Conservation (phyloP, 2,329 filamentous ascomycete genomes). For the Colletotrichum incanum region DNA sequence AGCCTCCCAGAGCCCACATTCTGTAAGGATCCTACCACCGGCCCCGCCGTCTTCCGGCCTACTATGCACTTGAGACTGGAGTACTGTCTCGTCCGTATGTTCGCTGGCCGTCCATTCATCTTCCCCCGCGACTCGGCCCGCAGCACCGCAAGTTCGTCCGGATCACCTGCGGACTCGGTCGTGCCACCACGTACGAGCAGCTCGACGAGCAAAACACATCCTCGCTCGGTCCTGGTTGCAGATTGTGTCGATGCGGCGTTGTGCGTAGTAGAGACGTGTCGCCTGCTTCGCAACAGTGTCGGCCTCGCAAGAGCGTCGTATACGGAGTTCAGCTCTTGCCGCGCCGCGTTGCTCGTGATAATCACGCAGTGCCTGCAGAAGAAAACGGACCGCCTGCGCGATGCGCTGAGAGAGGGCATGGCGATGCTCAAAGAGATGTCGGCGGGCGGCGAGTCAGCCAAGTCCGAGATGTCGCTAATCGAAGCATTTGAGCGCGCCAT, state of each 20-base stretch:
- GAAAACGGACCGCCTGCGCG: conserved; percentile 58
- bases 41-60: conserved; percentile 60
- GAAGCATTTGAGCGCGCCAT: conserved; percentile 67
- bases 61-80: conserved; percentile 68
- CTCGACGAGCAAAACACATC: conserved; percentile 47
- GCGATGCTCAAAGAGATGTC: conserved; percentile 68
- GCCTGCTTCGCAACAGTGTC: conserved; percentile 63
- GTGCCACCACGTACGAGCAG: conserved; percentile 43
- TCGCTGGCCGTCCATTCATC: conserved; percentile 68
- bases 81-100: conserved; percentile 68
- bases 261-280: conserved; percentile 66
- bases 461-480: conserved; percentile 68
- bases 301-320: conserved; percentile 70
- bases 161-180: conserved; percentile 48
- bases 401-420: conserved; percentile 64
- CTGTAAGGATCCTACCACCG: conserved; percentile 57
- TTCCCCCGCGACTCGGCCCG: conserved; percentile 54
- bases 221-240: conserved; percentile 59
- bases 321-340: conserved; percentile 70
- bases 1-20: conserved; percentile 52
- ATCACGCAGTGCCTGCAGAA: conserved; percentile 57
- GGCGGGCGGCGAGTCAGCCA: conserved; percentile 65
- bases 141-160: conserved; percentile 51
- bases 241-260: conserved; percentile 69
- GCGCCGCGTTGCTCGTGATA: conserved; percentile 66